A percentile compares a stretch with the other conserved stretches of the same genome.
Evolutionary conservation across 768 basidiomycete genomes (phyloP).

Genomic region (Termitomyces sp.): DNA sequence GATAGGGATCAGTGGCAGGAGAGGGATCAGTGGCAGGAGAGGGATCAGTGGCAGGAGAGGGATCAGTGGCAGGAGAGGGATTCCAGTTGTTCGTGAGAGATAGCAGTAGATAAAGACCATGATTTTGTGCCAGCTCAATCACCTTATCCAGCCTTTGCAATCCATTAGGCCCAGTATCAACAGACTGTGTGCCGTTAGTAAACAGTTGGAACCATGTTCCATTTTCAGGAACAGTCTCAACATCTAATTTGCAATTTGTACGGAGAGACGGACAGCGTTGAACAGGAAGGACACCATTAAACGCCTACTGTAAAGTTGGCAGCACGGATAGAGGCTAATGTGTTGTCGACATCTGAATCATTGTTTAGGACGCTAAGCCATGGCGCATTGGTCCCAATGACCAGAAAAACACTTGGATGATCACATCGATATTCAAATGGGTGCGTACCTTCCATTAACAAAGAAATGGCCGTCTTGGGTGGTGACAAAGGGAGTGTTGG

Average conservation of each 20-base stretch:
- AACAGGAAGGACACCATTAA: constrained; percentile 45
- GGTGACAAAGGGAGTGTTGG: constrained; percentile 37
- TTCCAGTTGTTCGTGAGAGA: constrained; percentile 60
- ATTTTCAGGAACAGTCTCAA: constrained; percentile 43
- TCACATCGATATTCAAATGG: not conserved
- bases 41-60: too few species aligned
- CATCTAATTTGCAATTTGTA: constrained; percentile 29
- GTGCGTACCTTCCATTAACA: constrained; percentile 47
- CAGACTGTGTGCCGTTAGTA: constrained; percentile 42
- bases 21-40: too few species aligned
- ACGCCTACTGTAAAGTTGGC: constrained; percentile 59
- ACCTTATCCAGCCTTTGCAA: constrained; percentile 60
- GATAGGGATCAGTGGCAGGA: not conserved
- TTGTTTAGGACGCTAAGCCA: constrained; percentile 56
- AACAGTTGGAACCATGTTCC: constrained; percentile 65
- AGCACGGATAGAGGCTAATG: constrained; percentile 52
- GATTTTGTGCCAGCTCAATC: constrained; percentile 46
- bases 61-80: too few species aligned
- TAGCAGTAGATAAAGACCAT: constrained; percentile 46
- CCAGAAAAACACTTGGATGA: constrained; percentile 20
- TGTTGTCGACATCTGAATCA: constrained; percentile 50
- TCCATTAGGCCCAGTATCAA: constrained; percentile 60
- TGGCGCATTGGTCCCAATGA: constrained; percentile 56
- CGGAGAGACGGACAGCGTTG: not conserved
- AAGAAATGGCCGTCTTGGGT: constrained; percentile 40